These are phyloP conservation scores for Candida labiduridarum DNA, from an alignment of 1,139 yeast species.

Conservation along the genomic window DNA sequence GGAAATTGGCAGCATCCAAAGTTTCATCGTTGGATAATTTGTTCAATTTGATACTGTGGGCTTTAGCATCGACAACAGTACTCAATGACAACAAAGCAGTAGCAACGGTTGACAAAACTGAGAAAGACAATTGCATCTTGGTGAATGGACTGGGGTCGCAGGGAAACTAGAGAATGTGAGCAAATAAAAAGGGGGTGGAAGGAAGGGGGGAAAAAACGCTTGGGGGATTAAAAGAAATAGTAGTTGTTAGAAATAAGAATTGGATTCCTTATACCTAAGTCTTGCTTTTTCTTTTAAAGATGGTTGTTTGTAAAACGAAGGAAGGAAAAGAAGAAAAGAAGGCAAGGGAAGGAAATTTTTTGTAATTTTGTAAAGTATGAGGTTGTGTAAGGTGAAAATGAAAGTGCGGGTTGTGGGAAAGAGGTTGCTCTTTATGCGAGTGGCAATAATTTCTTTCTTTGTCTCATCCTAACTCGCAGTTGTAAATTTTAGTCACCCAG, in stretches of 20 bases:
- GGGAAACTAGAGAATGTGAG: not conserved
- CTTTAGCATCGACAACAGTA: slow-evolving; percentile 55
- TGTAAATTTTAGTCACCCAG: too few species aligned
- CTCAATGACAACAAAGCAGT: slow-evolving; percentile 48
- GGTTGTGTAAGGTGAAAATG: not conserved
- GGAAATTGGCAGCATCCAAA: slow-evolving; percentile 59
- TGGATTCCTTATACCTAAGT: not conserved
- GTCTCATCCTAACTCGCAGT: too few species aligned
- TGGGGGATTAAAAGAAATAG: not conserved
- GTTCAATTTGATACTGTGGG: slow-evolving; percentile 62
- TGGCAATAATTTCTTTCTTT: not conserved
- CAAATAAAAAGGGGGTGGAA: too few species aligned
- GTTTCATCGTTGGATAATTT: slow-evolving; percentile 66
- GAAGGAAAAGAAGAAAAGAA: not conserved
- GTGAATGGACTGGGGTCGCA: not conserved
- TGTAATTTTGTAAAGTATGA: not conserved
- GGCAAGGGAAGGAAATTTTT: not conserved
- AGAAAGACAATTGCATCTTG: slow-evolving; percentile 35
- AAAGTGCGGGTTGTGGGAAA: not conserved
- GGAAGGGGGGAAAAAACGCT: not conserved
- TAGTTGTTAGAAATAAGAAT: not conserved
- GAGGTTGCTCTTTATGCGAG: not conserved
- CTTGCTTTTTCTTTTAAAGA: not conserved
- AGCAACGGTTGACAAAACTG: slow-evolving; percentile 50
- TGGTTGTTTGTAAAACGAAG: not conserved